Base-by-base conservation (phyloP, 495 filamentous ascomycete genomes). In the Penicillium waksmanii region DNA sequence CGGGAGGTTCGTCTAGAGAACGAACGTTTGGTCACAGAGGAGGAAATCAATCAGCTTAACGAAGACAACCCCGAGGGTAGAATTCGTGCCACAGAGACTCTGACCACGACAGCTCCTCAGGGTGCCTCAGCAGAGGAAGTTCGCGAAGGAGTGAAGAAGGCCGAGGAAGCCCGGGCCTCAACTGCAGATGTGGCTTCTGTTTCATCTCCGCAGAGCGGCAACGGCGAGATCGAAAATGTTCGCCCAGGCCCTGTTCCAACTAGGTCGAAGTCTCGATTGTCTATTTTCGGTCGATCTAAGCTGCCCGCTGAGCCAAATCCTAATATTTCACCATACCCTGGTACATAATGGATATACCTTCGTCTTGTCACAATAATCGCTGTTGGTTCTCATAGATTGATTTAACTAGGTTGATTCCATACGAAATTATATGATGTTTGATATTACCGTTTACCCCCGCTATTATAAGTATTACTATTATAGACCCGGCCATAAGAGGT, bases 1-100 rank as follows among this genome's bases (percentile, higher is more conserved):
- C 84, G 85, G 15, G 95, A 98, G 74, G 86, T 86, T 13, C 80
- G 95, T 36, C 80, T 97, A 1, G 91, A 91, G 66, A 84, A 79
- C 59, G 91, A 93, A 71, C 80, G 80, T 8, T 64, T 78, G 11
- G 78, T 82, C n/a, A 80, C 78, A 1, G 80, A 82, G 56, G 74
- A 74, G 33, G 78, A 83, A 58, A 76, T 80, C 42, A 66, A 59
- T 12, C 73, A 75, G 62, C 58, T 82, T 50, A 82, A 80, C 25
- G 69, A 76, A 43, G 63, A 74, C 0, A 27, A 65, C 1, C 59
- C 66, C 21, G 69, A 69, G 19, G 65, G 59, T 11, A 55, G 61
- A 40, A 77, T 80, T 15, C 75, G 75, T n/a, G 61, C 71, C 8
- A 76, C 74, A 3, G 73, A 80, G 55, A 78, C 77, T 7, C 62